phyloP scores from a whole-genome alignment of 352 stramenopile genomes.

The Phytophthora agathidicida region DNA sequence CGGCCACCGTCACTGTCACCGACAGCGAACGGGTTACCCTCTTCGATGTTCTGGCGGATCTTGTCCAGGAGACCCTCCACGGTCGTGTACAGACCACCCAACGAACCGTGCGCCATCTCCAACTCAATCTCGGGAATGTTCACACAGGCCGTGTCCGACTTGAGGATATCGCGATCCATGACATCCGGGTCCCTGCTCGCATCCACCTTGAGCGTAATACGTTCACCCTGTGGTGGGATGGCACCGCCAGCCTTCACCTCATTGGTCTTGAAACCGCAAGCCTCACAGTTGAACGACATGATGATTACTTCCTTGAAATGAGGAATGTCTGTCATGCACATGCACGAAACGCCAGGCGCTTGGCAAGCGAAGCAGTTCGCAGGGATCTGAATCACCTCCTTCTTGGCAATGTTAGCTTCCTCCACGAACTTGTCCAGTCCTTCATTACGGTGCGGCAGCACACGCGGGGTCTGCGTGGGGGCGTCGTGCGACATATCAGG shows the following conservation, averaged over 20 bases:
- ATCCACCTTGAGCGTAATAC: slow-evolving; percentile 72
- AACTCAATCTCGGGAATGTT: slow-evolving; percentile 93
- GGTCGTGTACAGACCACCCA: slow-evolving; percentile 93
- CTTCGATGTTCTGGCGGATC: slow-evolving; percentile 79
- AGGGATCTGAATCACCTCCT: slow-evolving; percentile 88
- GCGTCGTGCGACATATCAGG: slow-evolving; percentile 64
- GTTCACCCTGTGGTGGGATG: slow-evolving; percentile 84
- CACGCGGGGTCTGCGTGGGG: slow-evolving; percentile 47
- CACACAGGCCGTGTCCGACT: slow-evolving; percentile 85
- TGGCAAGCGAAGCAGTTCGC: slow-evolving; percentile 83
- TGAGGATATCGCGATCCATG: slow-evolving; percentile 93
- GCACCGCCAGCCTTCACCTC: slow-evolving; percentile 92
- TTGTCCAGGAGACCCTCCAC: slow-evolving; percentile 93
- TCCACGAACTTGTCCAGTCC: slow-evolving; percentile 70
- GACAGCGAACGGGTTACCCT: slow-evolving; percentile 84
- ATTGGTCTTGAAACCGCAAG: slow-evolving; percentile 92
- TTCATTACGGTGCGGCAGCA: slow-evolving; percentile 70
- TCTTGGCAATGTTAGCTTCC: slow-evolving; percentile 67
- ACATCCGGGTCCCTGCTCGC: slow-evolving; percentile 55
- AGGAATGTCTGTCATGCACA: slow-evolving; percentile 94
- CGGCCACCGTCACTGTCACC: slow-evolving; percentile 78
- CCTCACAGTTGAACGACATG: slow-evolving; percentile 92
- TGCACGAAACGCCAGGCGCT: slow-evolving; percentile 70
- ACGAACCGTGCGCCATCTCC: slow-evolving; percentile 87
- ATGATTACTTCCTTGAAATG: slow-evolving; percentile 96